phyloP scores from a whole-genome alignment of 2,329 filamentous ascomycete species.

The Diaporthe sp. region DNA sequence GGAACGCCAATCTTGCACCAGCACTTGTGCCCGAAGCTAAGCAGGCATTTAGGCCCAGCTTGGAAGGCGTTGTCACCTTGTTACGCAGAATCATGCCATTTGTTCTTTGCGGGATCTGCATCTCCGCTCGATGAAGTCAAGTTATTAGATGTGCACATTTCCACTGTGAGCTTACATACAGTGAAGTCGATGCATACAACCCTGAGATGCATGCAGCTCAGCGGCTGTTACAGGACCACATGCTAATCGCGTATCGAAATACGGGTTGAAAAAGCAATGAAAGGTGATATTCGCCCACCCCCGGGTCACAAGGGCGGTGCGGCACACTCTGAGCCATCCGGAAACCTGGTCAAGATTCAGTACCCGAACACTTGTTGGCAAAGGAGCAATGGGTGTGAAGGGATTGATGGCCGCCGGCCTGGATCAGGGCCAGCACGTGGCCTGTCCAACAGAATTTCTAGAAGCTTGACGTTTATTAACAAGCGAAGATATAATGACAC shows the following conservation, averaged over 20 bases:
- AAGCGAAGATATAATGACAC: not conserved
- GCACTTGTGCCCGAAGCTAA: conserved; percentile 13
- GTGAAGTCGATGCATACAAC: not conserved
- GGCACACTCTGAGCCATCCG: too few species aligned
- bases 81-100: conserved; percentile 13
- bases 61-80: conserved; percentile 16
- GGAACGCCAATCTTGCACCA: conserved; percentile 9
- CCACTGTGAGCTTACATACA: not conserved
- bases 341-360: not conserved
- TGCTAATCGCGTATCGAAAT: too few species aligned
- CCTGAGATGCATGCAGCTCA: not conserved
- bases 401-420: not conserved
- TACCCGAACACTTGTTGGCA: not conserved
- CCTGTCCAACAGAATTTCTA: not conserved
- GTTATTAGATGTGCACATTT: not conserved
- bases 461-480: not conserved
- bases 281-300: too few species aligned
- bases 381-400: not conserved
- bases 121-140: not conserved
- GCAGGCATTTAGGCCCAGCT: not conserved
- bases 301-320: not conserved
- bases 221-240: not conserved
- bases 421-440: not conserved
- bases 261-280: not conserved
- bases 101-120: not conserved